Base-by-base conservation (phyloP, 495 filamentous ascomycete species). In the Tuber borchii region DNA sequence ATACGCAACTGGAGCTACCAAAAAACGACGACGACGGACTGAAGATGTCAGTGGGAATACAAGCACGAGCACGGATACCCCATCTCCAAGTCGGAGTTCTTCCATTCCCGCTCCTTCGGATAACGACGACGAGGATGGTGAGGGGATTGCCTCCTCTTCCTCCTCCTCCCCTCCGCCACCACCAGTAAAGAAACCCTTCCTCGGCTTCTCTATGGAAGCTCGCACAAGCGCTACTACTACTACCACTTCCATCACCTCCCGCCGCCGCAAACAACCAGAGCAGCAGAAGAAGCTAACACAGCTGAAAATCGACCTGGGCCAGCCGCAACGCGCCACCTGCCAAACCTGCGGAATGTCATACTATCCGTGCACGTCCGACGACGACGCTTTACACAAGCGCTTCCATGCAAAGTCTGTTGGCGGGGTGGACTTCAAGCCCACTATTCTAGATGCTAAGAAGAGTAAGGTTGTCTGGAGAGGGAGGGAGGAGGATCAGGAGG, bases 301-400 rank as follows among this genome's bases (percentile, higher is more conserved):
- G 80, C 89, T 90, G 85, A 89, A 90, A 72, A 87, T 93, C 46
- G 90, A 91, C 77, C 84, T 92, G 43, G 91, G 90, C 22, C 86
- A 85, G 75, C 85, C 88, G 69, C 83, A 88, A 51, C 86, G 88
- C 71, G 88, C 87, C 75, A 88, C 87, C n/a, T 93, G 91, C 83
- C 85, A 84, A 48, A 85, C 84, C 2, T 93, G 91, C 81, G 89
- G 87, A 0, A 93, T 93, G 91, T 89, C 90, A 75, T 93, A 92
- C 81, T 86, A 91, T 56, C 88, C 90, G 19, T 91, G 90, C 0
- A 88, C 89, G 37, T 84, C 85, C 61, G 90, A 91, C 78, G 91
- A 93, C 77, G 85, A 86, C 46, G 86, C 86, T 3, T 80, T 92
- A 48, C 91, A 93, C 80, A 89, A 87, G 79, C 90, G 89, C 73